Conservation (phyloP, 352 stramenopile species). For the Pythium sp. region DNA sequence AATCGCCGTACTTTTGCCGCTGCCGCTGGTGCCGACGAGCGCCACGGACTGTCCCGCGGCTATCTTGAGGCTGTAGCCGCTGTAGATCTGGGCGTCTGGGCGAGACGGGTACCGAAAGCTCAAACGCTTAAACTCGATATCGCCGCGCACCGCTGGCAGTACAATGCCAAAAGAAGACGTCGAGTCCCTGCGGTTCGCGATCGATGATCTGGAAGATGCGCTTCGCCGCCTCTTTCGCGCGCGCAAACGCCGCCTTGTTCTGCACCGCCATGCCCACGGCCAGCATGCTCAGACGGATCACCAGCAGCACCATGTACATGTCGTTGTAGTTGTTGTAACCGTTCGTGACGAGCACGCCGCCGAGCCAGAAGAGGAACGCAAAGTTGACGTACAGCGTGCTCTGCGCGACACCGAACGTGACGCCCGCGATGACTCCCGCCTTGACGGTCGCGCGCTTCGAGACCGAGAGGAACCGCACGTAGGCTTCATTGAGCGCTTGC, state of each 20-base stretch:
- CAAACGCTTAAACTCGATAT: constrained; percentile 80
- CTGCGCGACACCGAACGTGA: constrained; percentile 45
- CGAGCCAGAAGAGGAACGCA: constrained; percentile 63
- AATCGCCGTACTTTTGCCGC: constrained; percentile 58
- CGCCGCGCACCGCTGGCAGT: constrained; percentile 22
- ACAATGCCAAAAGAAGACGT: background rate
- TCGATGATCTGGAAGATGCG: constrained; percentile 50
- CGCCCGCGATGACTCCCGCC: constrained; percentile 35
- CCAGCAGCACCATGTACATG: constrained; percentile 33
- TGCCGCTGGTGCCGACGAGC: constrained; percentile 33
- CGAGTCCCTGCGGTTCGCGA: constrained; percentile 23
- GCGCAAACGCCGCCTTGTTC: constrained; percentile 23
- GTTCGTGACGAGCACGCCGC: constrained; percentile 36
- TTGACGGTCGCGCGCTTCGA: constrained; percentile 28
- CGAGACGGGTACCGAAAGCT: constrained; percentile 45
- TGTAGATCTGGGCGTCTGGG: constrained; percentile 35
- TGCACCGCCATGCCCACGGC: constrained; percentile 28
- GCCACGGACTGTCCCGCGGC: constrained; percentile 44
- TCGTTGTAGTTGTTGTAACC: constrained; percentile 31
- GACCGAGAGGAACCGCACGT: constrained; percentile 21
- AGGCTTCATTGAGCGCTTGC: constrained; percentile 11
- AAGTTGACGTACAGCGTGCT: constrained; percentile 46
- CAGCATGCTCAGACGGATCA: constrained; percentile 34
- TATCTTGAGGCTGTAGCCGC: constrained; percentile 38
- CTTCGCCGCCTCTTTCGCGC: constrained; percentile 26